A percentile compares a stretch with the other conserved stretches of the same genome.
Evolutionary conservation across 345 rosid species (phyloP).

Genomic region (Clausena lansium): DNA sequence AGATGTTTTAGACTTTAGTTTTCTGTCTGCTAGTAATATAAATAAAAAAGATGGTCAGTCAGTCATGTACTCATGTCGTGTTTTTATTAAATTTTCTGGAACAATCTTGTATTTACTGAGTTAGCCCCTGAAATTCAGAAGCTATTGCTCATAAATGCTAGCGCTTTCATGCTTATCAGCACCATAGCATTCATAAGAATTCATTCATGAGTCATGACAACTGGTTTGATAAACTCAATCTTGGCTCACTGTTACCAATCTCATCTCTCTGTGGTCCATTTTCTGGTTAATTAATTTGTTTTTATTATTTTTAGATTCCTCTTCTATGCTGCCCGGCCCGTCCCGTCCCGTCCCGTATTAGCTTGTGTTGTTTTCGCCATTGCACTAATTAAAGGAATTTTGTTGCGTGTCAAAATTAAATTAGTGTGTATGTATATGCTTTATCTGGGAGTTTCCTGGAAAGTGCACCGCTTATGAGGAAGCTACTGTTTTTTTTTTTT

Average conservation of each 20-base stretch:
- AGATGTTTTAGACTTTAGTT: too few relatives aligned
- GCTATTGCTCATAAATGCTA: background rate
- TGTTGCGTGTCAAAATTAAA: background rate
- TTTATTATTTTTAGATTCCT: background rate
- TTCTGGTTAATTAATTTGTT: background rate
- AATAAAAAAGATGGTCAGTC: too few relatives aligned
- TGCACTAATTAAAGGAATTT: background rate
- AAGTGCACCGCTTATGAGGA: background rate
- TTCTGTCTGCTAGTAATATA: too few relatives aligned
- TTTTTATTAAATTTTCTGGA: too few relatives aligned
- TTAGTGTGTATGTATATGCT: too few relatives aligned
- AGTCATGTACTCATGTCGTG: too few relatives aligned
- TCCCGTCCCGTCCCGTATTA: too few relatives aligned
- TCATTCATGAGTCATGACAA: slow-evolving; percentile 2
- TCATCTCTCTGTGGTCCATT: slow-evolving; percentile 9
- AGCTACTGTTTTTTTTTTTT: too few relatives aligned
- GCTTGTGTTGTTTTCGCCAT: background rate
- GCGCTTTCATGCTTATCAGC: background rate
- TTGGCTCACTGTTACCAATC: background rate
- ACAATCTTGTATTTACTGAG: too few relatives aligned
- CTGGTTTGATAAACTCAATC: slow-evolving; percentile 11
- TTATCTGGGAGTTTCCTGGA: background rate
- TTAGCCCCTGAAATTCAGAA: too few relatives aligned
- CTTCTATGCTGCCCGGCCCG: too few relatives aligned
- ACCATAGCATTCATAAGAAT: background rate